These are phyloP conservation scores for Cercis canadensis DNA, from an alignment of 306 rosid genomes.

Conservation along the genomic window DNA sequence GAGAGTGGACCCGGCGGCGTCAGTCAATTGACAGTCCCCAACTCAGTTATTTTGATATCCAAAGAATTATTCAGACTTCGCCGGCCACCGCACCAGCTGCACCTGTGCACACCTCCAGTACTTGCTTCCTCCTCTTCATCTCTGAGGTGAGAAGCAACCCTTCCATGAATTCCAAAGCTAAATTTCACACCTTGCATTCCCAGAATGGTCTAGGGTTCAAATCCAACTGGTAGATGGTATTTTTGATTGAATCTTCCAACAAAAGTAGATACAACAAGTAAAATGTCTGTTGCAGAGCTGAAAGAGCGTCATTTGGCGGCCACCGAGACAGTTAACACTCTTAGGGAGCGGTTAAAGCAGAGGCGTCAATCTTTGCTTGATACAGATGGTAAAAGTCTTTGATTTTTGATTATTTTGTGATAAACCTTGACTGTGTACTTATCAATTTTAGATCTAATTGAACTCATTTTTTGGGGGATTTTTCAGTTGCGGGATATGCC, in stretches of 20 bases:
- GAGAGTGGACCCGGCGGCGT: constrained; percentile 34
- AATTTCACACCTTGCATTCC: constrained; percentile 20
- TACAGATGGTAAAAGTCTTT: constrained; percentile 59
- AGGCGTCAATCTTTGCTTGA: constrained; percentile 80
- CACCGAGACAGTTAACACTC: constrained; percentile 76
- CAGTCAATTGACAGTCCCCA: constrained; percentile 29
- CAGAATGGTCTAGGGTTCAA: constrained; percentile 10
- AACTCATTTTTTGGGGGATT: constrained; percentile 30
- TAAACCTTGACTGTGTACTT: not conserved
- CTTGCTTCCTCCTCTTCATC: constrained; percentile 1
- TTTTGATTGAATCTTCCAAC: not conserved
- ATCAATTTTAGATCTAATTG: constrained; percentile 42
- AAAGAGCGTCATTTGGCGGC: constrained; percentile 89
- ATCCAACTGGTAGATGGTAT: constrained; percentile 1
- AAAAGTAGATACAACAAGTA: not conserved
- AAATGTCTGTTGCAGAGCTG: constrained; percentile 89
- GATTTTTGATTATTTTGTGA: not conserved
- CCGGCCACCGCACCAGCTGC: not conserved
- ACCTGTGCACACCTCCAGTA: not conserved
- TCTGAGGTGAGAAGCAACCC: not conserved
- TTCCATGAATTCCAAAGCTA: not conserved
- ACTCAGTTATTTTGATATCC: not conserved
- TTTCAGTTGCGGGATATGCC: constrained; percentile 73
- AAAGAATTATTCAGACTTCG: not conserved
- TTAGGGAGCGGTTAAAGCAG: constrained; percentile 75